Evolutionary conservation across 192 early-diverging fungal species (phyloP).

Genomic region (Coemansia sp.): DNA sequence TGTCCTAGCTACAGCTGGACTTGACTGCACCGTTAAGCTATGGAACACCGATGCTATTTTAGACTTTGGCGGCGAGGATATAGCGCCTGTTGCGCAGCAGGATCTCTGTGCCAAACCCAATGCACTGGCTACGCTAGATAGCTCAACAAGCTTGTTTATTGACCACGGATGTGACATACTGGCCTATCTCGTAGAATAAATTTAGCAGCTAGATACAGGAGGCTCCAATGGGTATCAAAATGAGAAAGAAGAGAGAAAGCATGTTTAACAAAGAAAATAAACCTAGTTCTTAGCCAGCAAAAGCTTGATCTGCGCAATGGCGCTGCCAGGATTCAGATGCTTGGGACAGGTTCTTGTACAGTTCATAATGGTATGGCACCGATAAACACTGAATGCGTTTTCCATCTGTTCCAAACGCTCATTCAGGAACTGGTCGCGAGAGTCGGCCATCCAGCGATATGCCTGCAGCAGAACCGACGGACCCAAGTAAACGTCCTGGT

Average conservation of each 20-base stretch:
- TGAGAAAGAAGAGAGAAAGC: constrained; percentile 2
- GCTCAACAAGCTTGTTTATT: constrained; percentile 15
- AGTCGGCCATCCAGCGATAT: constrained; percentile 98
- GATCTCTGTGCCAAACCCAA: constrained; percentile 26
- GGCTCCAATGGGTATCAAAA: neutral
- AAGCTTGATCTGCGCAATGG: constrained; percentile 97
- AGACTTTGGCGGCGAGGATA: neutral
- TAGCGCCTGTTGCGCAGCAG: neutral
- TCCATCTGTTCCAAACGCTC: constrained; percentile 87
- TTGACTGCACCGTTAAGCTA: constrained; percentile 30
- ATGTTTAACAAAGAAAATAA: constrained; percentile 4
- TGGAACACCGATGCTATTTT: constrained; percentile 35
- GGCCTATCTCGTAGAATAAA: neutral
- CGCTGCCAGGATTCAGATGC: constrained; percentile 94
- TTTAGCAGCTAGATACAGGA: neutral
- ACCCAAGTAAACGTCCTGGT: constrained; percentile 90
- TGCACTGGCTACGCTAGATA: constrained; percentile 19
- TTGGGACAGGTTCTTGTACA: constrained; percentile 97
- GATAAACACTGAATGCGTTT: constrained; percentile 95
- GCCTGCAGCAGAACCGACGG: constrained; percentile 96
- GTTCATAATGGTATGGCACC: constrained; percentile 99
- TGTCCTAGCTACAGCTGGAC: constrained; percentile 35
- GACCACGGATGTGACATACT: constrained; percentile 27
- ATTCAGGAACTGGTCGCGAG: constrained; percentile 84
- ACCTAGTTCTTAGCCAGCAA: constrained; percentile 74